Base-by-base conservation (phyloP, 2,329 filamentous ascomycete species). In the Pseudopithomyces chartarum region DNA sequence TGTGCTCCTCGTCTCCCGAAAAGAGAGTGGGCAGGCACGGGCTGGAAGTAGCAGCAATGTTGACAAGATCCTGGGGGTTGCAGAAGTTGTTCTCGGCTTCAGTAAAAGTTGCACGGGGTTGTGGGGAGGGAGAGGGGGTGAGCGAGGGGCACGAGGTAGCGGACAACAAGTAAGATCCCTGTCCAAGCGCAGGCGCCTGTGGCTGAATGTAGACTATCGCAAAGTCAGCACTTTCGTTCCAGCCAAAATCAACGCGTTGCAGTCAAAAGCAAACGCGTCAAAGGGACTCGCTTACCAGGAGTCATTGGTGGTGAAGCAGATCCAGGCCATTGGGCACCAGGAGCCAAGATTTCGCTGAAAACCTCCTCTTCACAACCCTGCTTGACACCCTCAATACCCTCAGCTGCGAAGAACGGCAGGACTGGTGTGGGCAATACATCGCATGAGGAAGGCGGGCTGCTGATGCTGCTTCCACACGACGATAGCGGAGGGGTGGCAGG, bases 401-500 rank as follows among this genome's bases (percentile, higher is more conserved):
- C 70, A n/a, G 65, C 65, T 8, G 66, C 63, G 38, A 91, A 91
- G 79, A 92, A 91, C 60, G 88, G 88, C 78, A 91, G 91, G 74
- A 93, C 82, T 2, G 92, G 92, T n/a, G 92, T 96, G 61, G 90
- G 88, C 56, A 96, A 78, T 62, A 92, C 80, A 60, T 92, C 91
- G 73, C 84, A 89, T 76, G 84, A 89, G 47, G 84, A 89, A 50
- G 84, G 85, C 29, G 94, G 92, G 83, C 92, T 97, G 80, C 91
- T 92, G 69, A 92, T 89, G 55, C 86, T 87, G 82, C 92, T 97
- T 64, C 90, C 90, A 29, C 91, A 89, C 2, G 90, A 88, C 22
- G 93, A 97, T 68, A 97, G 84, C 44, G 92, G 90, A 47, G 93
- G 93, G 19, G 93, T 97, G 7, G 91, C 88, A 33, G 93, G 93